Conservation (phyloP, 768 basidiomycete genomes). For the Podaxis mareebaensis region DNA sequence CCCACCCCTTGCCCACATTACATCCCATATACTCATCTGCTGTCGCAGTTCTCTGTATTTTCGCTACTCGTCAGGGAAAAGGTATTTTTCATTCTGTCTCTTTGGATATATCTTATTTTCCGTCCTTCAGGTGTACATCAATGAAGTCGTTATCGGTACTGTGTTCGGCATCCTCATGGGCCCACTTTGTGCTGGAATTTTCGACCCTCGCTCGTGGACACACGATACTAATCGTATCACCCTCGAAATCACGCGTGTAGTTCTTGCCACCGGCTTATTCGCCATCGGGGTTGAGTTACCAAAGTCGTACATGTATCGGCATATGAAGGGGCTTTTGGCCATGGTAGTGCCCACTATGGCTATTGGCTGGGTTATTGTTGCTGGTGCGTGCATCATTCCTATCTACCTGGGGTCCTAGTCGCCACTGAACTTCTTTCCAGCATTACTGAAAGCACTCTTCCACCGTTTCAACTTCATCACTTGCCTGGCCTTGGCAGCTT, state of each 20-base stretch:
- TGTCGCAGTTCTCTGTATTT: constrained; percentile 75
- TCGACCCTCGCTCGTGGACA: constrained; percentile 80
- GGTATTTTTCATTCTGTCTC: constrained; percentile 36
- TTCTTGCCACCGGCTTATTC: constrained; percentile 91
- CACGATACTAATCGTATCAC: constrained; percentile 59
- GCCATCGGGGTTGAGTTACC: constrained; percentile 96
- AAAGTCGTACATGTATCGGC: constrained; percentile 76
- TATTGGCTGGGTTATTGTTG: constrained; percentile 78
- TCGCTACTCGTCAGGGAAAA: constrained; percentile 83
- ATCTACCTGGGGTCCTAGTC: background rate
- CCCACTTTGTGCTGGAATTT: constrained; percentile 68
- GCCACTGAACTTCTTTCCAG: constrained; percentile 32
- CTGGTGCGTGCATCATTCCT: constrained; percentile 41
- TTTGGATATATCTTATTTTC: background rate
- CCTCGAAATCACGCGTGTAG: constrained; percentile 78
- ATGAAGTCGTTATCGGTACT: constrained; percentile 93
- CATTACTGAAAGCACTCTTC: constrained; percentile 69
- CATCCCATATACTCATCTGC: background rate
- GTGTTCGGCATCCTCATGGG: constrained; percentile 66
- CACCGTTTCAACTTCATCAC: constrained; percentile 72
- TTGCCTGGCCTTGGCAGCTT: constrained; percentile 84
- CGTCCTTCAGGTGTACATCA: constrained; percentile 68
- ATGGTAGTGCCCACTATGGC: constrained; percentile 87
- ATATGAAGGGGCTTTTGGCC: constrained; percentile 66
- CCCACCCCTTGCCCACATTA: background rate